Evolutionary conservation across 768 basidiomycete species (phyloP).

Genomic region (Austroboletus festivus): DNA sequence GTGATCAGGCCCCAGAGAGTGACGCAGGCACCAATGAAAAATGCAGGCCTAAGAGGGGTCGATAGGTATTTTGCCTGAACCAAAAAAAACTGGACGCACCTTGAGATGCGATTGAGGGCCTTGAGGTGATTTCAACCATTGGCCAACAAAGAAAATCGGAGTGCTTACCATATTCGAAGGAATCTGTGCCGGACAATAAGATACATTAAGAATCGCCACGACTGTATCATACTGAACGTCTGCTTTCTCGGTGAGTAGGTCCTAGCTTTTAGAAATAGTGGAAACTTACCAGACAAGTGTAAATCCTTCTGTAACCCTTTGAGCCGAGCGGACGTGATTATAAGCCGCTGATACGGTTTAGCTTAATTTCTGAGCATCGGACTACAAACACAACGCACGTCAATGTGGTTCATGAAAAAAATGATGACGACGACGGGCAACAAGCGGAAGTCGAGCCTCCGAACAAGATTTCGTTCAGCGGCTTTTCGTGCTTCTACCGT

Average conservation of each 20-base stretch:
- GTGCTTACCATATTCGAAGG: constrained; percentile 13
- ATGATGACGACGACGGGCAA: background rate
- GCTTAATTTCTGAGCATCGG: no score
- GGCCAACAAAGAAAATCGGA: background rate
- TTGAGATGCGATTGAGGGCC: constrained; percentile 53
- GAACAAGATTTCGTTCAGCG: background rate
- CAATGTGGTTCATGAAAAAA: constrained; percentile 3
- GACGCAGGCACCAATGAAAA: constrained; percentile 60
- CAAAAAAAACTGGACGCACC: constrained; percentile 30
- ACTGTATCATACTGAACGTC: constrained; percentile 55
- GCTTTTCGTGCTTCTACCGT: background rate
- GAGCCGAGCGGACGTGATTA: constrained; percentile 46
- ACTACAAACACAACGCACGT: background rate
- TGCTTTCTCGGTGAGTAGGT: constrained; percentile 17
- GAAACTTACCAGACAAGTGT: constrained; percentile 38
- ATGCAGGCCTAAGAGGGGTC: constrained; percentile 44
- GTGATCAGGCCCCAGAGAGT: constrained; percentile 64
- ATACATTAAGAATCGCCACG: constrained; percentile 55
- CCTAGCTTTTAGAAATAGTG: background rate
- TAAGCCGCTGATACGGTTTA: constrained; percentile 44
- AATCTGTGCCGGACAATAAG: constrained; percentile 61
- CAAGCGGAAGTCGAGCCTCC: background rate
- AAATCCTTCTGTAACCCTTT: constrained; percentile 51
- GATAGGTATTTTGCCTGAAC: background rate
- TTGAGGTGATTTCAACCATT: constrained; percentile 16